Evolutionary conservation across 305 asterid genomes (phyloP).

Genomic region (Caryopteris hybrid): DNA sequence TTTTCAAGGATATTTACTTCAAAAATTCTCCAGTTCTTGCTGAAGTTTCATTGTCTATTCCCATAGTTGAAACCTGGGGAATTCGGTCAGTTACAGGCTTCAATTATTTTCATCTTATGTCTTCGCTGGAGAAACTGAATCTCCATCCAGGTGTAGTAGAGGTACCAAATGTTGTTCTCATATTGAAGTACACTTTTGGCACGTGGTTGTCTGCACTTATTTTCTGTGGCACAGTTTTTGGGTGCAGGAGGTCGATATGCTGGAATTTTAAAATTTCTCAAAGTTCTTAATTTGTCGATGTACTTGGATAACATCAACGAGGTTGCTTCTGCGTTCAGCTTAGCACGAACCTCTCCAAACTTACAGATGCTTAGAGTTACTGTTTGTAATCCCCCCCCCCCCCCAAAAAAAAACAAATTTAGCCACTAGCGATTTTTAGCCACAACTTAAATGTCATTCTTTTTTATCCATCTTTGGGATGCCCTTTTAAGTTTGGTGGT

Average conservation of each 20-base stretch:
- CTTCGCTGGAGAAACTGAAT: slow-evolving; percentile 10
- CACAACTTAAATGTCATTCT: no score
- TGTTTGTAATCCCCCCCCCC: slow-evolving; percentile 10
- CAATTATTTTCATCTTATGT: background rate
- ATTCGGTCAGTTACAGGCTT: background rate
- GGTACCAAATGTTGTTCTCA: background rate
- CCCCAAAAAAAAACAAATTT: no score
- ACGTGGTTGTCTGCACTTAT: background rate
- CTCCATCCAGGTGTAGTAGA: background rate
- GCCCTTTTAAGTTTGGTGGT: no score
- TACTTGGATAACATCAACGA: slow-evolving; percentile 7
- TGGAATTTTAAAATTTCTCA: background rate
- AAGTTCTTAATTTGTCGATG: background rate
- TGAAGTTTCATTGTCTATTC: background rate
- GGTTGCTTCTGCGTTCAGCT: slow-evolving; percentile 13
- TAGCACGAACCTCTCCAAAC: slow-evolving; percentile 14
- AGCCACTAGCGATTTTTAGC: no score
- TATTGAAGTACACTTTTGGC: background rate
- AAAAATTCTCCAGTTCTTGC: slow-evolving; percentile 7
- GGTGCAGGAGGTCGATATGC: background rate
- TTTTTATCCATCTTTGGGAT: no score
- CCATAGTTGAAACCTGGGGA: background rate
- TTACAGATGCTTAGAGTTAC: background rate
- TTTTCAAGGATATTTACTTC: slow-evolving; percentile 9
- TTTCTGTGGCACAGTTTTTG: background rate